A percentile compares a stretch with the other conserved stretches of the same genome.
These are phyloP conservation scores for Brettanomyces nanus DNA, from an alignment of 805 yeast genomes.

Conservation along the genomic window DNA sequence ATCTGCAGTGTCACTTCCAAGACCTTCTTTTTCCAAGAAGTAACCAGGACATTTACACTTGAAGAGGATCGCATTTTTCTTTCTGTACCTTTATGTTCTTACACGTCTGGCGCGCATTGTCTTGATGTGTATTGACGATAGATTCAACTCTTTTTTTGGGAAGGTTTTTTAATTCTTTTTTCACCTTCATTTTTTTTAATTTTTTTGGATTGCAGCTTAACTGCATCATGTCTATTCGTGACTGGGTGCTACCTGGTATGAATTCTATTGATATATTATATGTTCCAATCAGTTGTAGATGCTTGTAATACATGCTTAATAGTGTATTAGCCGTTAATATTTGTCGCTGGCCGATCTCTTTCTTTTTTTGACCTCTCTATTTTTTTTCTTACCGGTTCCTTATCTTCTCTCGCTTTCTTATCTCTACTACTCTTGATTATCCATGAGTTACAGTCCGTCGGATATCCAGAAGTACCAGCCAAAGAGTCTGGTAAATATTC, in stretches of 20 bases:
- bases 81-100: not conserved
- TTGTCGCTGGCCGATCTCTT: too few relatives aligned
- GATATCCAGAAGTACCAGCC: not conserved
- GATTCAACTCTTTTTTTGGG: not conserved
- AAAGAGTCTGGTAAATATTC: too few relatives aligned
- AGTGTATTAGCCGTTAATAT: too few relatives aligned
- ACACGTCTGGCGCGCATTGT: not conserved
- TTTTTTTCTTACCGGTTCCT: not conserved
- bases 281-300: too few relatives aligned
- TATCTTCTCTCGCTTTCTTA: not conserved
- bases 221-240: too few relatives aligned
- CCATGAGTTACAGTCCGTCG: conserved; percentile 6
- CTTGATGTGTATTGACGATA: not conserved
- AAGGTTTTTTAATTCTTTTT: conserved; percentile 1
- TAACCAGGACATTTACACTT: conserved; percentile 4
- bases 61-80: not conserved
- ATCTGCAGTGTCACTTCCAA: conserved; percentile 46
- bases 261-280: too few relatives aligned
- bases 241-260: too few relatives aligned
- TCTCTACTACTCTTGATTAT: conserved; percentile 3
- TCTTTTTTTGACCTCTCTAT: too few relatives aligned
- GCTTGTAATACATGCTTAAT: too few relatives aligned
- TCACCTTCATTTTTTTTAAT: conserved; percentile 1
- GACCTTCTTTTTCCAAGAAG: conserved; percentile 36
- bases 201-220: conserved; percentile 2